Percentiles rank a stretch among this genome's conserved stretches.
These are phyloP conservation scores for Orbilia blumenaviensis DNA, from an alignment of 2,329 filamentous ascomycete genomes.

Conservation along the genomic window DNA sequence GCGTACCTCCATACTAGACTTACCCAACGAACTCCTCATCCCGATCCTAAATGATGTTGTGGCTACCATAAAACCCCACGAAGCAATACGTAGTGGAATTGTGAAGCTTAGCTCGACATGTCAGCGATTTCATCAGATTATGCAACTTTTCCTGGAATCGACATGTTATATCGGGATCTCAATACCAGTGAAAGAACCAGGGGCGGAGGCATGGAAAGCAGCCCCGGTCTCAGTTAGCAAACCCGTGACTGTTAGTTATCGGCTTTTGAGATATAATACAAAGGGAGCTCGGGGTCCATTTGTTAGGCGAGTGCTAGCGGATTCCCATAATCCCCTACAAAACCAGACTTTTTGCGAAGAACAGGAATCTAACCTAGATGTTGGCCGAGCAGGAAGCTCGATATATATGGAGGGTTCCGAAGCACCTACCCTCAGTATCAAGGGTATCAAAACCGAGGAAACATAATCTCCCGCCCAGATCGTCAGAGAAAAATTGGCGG, in stretches of 20 bases:
- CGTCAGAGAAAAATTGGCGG: neutral
- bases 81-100: conserved; percentile 3
- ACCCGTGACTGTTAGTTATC: neutral
- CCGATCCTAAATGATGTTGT: conserved; percentile 15
- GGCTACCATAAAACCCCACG: neutral
- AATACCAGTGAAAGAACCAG: conserved; percentile 11
- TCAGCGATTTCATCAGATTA: conserved; percentile 8
- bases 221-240: neutral
- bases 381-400: neutral
- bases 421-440: neutral
- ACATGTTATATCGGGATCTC: conserved; percentile 10
- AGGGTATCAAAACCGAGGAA: neutral
- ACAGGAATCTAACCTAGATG: neutral
- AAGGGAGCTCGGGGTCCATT: conserved; percentile 11
- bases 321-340: neutral
- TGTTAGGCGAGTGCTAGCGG: neutral
- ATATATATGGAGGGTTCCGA: conserved; percentile 17
- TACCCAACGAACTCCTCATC: conserved; percentile 24
- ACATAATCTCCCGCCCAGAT: neutral
- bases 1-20: neutral
- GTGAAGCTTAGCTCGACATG: neutral
- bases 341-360: neutral
- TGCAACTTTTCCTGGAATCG: conserved; percentile 21
- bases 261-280: conserved; percentile 19
- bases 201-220: neutral